Base-by-base conservation (phyloP, 345 rosid genomes). In the Psidium guajava region DNA sequence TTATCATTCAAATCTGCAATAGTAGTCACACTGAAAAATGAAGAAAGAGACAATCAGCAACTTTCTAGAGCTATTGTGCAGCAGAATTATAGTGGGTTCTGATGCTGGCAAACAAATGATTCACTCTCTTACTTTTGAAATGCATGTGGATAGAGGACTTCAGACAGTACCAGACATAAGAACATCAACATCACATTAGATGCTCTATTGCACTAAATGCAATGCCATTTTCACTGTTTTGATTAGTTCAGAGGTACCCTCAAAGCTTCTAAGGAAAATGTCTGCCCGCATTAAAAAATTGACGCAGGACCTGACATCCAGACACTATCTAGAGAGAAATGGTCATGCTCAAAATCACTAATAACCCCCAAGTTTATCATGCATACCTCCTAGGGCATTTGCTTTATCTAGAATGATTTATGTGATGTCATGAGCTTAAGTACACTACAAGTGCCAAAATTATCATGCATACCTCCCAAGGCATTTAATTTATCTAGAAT, bases 1-100 rank as follows among this genome's bases (percentile, higher is more conserved):
- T 95, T 95, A 88, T 97, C 90, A 88, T 97, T 97, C 89, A 94
- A 85, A 92, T 97, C 99, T 59, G 99, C 99, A 85, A 93, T 93
- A 14, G 93, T 90, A 57, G 95, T 96, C 99, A 97, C 94, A 92
- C 99, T 96, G 84, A 87, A 59, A 85, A 84, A 58, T 86, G 64
- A 40, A 49, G 32, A 90, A 82, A 32, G 53, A 36, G 47, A 69
- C 80, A 53, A 47, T 81, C 56, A 50, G 53, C 32, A 36, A 69
- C 80, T 69, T 20, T 36, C 24, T 18, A 1, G 25, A 69, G 24
- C 80, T 69, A 32, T 69, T 18, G 80, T 69, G 80, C 47, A 69
- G 47, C 80, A 69, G 47, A 36, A 69, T 2, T 36, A 69, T 32
- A 18, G 80, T 18, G 80, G 80, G 10, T 69, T 36, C 47, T 69